Evolutionary conservation across 1,284 basidiomycete genomes (phyloP).

Genomic region (Cutaneotrichosporon cavernicola): DNA sequence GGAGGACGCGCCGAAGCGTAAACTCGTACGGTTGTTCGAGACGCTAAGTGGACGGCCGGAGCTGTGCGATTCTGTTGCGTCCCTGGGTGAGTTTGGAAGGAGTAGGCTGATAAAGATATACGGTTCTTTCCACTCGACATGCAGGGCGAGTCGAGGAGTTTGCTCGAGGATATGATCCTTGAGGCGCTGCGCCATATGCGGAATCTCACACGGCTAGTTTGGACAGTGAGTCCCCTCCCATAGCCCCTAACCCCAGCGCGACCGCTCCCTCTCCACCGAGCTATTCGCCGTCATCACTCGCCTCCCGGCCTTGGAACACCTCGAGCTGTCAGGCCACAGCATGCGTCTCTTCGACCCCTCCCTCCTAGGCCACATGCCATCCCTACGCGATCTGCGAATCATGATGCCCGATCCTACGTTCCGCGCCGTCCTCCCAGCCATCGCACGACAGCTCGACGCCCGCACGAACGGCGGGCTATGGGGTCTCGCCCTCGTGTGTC

Average conservation of each 20-base stretch:
- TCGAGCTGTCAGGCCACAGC: slow-evolving; percentile 51
- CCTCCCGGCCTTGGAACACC: slow-evolving; percentile 29
- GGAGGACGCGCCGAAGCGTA: slow-evolving; percentile 38
- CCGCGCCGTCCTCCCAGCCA: slow-evolving; percentile 29
- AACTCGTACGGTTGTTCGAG: slow-evolving; percentile 43
- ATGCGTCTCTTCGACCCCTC: slow-evolving; percentile 40
- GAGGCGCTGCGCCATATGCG: slow-evolving; percentile 38
- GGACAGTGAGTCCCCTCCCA: slow-evolving; percentile 41
- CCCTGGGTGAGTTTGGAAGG: slow-evolving; percentile 37
- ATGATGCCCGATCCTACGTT: slow-evolving; percentile 49
- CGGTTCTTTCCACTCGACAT: slow-evolving; percentile 49
- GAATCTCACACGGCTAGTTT: slow-evolving; percentile 43
- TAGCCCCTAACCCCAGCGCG: slow-evolving; percentile 33
- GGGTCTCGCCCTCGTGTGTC: slow-evolving; percentile 42
- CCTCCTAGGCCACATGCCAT: slow-evolving; percentile 31
- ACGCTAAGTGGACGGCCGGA: slow-evolving; percentile 35
- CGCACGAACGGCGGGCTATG: slow-evolving; percentile 34
- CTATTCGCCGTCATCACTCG: slow-evolving; percentile 38
- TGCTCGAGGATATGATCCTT: slow-evolving; percentile 39
- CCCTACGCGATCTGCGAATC: slow-evolving; percentile 44
- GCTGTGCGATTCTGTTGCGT: slow-evolving; percentile 38
- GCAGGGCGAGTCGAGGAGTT: slow-evolving; percentile 33
- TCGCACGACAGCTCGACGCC: slow-evolving; percentile 27
- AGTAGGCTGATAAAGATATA: slow-evolving; percentile 33
- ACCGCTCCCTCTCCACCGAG: slow-evolving; percentile 41